Conservation (phyloP, 2,329 filamentous ascomycete genomes). For the Apiospora koreana region DNA sequence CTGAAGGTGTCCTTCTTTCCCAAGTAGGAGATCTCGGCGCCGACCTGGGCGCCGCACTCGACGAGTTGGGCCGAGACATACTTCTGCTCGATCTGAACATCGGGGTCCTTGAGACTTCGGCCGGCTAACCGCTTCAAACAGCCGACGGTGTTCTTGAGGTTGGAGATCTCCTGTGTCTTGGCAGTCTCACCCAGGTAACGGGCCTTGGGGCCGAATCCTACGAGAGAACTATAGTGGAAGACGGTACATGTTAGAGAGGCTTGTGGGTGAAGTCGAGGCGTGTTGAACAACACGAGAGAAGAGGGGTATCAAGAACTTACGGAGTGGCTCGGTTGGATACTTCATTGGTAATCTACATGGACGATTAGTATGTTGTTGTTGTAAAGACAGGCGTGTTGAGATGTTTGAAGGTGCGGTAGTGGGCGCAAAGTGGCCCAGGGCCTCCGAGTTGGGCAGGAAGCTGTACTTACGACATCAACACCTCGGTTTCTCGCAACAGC, state of each 20-base stretch:
- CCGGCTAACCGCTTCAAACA: slow-evolving; percentile 92
- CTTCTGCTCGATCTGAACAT: slow-evolving; percentile 90
- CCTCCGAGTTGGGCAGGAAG: slow-evolving; percentile 11
- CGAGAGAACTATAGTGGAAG: slow-evolving; percentile 67
- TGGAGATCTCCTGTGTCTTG: slow-evolving; percentile 98
- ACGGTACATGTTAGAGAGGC: slow-evolving; percentile 25
- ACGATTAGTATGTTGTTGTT: neutral
- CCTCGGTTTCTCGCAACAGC: slow-evolving; percentile 97
- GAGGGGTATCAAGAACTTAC: slow-evolving; percentile 60
- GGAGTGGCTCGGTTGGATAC: slow-evolving; percentile 97
- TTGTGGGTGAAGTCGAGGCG: slow-evolving; percentile 15
- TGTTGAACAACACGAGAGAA: neutral
- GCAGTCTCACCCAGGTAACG: slow-evolving; percentile 93
- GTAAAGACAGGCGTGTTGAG: neutral
- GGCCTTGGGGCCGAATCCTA: slow-evolving; percentile 91
- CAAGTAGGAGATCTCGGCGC: slow-evolving; percentile 88
- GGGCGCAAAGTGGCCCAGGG: slow-evolving; percentile 19
- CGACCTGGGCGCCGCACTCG: slow-evolving; percentile 91
- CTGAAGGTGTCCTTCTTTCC: slow-evolving; percentile 95
- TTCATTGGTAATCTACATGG: slow-evolving; percentile 89
- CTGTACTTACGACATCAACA: slow-evolving; percentile 89
- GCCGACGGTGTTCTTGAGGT: slow-evolving; percentile 97
- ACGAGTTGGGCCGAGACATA: slow-evolving; percentile 84
- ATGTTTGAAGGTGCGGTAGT: neutral
- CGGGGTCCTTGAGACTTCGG: slow-evolving; percentile 83